Evolutionary conservation across 2,329 filamentous ascomycete genomes (phyloP).

Genomic region (Amauroascus verrucosus): DNA sequence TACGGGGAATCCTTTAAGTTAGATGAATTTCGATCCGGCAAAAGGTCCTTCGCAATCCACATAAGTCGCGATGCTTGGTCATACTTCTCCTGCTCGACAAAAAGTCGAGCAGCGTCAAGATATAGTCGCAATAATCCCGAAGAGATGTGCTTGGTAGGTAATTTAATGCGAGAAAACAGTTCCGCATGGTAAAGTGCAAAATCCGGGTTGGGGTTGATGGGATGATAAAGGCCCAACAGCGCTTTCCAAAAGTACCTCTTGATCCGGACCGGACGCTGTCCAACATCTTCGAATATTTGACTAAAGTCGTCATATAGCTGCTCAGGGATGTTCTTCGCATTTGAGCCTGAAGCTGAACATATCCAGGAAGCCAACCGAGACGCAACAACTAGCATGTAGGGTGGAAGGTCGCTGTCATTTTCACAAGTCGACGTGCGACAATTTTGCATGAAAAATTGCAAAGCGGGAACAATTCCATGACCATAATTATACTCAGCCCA

Average conservation of each 20-base stretch:
- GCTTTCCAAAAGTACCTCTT: slow-evolving; percentile 20
- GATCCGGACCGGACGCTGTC: neutral
- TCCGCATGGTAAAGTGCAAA: slow-evolving; percentile 26
- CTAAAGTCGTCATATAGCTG: slow-evolving; percentile 28
- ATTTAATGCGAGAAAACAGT: slow-evolving; percentile 16
- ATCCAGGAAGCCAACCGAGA: slow-evolving; percentile 22
- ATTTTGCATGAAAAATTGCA: slow-evolving; percentile 25
- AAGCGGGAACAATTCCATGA: slow-evolving; percentile 26
- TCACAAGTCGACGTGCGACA: slow-evolving; percentile 11
- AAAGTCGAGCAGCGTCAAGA: slow-evolving; percentile 31
- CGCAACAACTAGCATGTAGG: slow-evolving; percentile 6
- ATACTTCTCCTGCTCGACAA: slow-evolving; percentile 26
- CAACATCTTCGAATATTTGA: neutral
- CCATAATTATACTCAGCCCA: slow-evolving; percentile 29
- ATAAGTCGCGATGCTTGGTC: slow-evolving; percentile 25
- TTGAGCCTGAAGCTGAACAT: slow-evolving; percentile 18
- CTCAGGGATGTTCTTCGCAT: slow-evolving; percentile 21
- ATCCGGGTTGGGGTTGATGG: slow-evolving; percentile 25
- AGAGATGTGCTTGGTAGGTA: slow-evolving; percentile 18
- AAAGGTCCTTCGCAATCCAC: slow-evolving; percentile 24
- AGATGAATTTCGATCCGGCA: slow-evolving; percentile 20
- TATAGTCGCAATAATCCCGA: slow-evolving; percentile 27
- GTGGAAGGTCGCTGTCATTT: neutral
- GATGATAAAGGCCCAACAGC: slow-evolving; percentile 31
- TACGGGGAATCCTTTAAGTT: neutral